Base-by-base conservation (phyloP, 2,329 filamentous ascomycete genomes). In the Hyphodiscus sp. region DNA sequence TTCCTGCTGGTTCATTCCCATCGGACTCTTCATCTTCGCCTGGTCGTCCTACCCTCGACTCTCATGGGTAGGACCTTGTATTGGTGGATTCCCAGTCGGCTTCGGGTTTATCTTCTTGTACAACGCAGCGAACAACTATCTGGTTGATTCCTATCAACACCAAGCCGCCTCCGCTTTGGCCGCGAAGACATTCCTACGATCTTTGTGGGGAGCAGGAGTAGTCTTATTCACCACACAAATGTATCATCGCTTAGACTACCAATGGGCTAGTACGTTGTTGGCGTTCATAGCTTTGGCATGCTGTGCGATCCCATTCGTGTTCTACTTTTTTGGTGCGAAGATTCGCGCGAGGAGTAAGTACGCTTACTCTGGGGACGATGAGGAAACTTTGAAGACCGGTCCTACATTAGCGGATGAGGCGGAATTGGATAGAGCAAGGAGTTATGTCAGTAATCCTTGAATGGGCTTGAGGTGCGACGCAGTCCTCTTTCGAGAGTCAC, bases 141-240 rank as follows among this genome's bases (percentile, higher is more conserved):
- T 79, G 15, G 81, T 85, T 47, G 82, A 85, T 65, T 80, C 79
- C 1, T 85, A 85, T 61, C 81, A 84, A 61, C 80, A 84, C 71
- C 87, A 91, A 70, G 89, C 89, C 1, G 89, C 89, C 1, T 90
- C 86, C 0, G 88, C 87, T 0, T 78, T 92, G 2, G 89, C 89
- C 0, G 87, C 88, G 41, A 92, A 92, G 76, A 92, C 88, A 0
- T 91, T 83, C 65, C 75, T 92, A 54, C 80, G 88, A 20, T 86
- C 81, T 16, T 86, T 91, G 71, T 94, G 88, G 86, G 89, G 89
- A 63, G 89, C 88, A 0, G 78, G 72, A 1, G 82, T 84, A 1
- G 88, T 92, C 0, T 77, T 95, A 1, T 94, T 94, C 71, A 92
- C 89, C 0, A 76, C 79, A 59, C 87, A 92, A 69, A 92, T 94